Evolutionary conservation across 306 rosid genomes (phyloP), one percentile per base, ranked within the genome.

Genomic region (Gynostemma pentaphyllum): DNA sequence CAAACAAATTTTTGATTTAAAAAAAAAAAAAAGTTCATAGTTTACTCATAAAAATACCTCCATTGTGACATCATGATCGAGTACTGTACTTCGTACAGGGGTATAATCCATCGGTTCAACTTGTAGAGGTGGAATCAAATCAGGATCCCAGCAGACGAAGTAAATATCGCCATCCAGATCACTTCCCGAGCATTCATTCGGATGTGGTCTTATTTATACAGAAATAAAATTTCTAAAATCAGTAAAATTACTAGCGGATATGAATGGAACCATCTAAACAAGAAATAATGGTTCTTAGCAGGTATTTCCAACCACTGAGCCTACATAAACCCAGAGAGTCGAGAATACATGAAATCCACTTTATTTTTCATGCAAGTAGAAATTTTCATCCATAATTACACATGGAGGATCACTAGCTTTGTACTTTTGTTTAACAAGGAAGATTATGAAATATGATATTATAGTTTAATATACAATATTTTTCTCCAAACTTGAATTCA

Each of bases 151-250:
- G 57, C 82, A 80, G 21, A 84, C 88, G 61, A 79, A 86, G 80
- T 89, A 80, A 59, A 80, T 86, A 63, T 90, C 94, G 37, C 97
- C 95, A 57, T 84, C 95, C 27, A 90, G 72, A 75, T 90, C 95
- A 45, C 94, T 87, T 66, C 97, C 94, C n/a, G 96, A 90, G 64
- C 94, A 90, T 67, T 87, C 97, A 69, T 87, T 87, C 51, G 95
- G 90, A 67, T 90, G 97, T 52, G 97, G 97, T 41, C 97, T 90
- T 67, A 29, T n/a, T 90, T 67, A 5, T 62, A 69, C 28, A 52
- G 42, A 71, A 78, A 53, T 29, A 44, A 26, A 23, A 39, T 62
- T 42, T 26, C 7, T 15, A 42, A 66, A 6, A 26, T 62, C n/a
- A 41, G 51, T 5, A 62, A 8, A 44, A 62, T 11, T 7, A 10